A percentile compares a stretch with the other conserved stretches of the same genome.
Conservation (phyloP, 1,139 yeast species). For the Geotrichum europaeum region DNA sequence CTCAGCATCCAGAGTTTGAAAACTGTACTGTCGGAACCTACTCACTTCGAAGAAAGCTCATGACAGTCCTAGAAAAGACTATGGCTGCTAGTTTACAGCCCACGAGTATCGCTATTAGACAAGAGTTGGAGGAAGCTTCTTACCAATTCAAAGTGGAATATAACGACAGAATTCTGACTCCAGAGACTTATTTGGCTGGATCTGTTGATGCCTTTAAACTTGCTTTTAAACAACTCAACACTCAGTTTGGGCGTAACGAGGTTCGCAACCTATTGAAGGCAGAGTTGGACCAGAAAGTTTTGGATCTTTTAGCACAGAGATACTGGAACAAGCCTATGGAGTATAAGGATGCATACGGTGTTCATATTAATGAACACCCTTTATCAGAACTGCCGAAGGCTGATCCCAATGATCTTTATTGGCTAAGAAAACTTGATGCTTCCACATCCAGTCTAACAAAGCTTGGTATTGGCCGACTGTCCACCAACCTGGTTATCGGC, state of each 20-base stretch:
- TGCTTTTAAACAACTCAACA: conserved; percentile 81
- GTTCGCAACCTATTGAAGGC: conserved; percentile 70
- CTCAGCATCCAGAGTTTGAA: conserved; percentile 56
- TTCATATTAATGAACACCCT: conserved; percentile 41
- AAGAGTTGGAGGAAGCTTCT: conserved; percentile 87
- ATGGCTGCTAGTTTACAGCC: conserved; percentile 90
- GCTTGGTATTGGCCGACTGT: conserved; percentile 84
- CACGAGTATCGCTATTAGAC: conserved; percentile 77
- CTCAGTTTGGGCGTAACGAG: conserved; percentile 76
- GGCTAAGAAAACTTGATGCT: conserved; percentile 84
- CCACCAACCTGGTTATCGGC: conserved; percentile 77
- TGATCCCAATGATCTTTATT: conserved; percentile 65
- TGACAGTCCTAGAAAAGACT: conserved; percentile 79
- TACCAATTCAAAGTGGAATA: conserved; percentile 94
- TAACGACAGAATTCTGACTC: conserved; percentile 88
- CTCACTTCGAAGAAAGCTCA: conserved; percentile 68
- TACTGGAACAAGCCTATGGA: conserved; percentile 75
- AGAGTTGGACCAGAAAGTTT: conserved; percentile 80
- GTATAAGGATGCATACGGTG: conserved; percentile 9
- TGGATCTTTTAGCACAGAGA: conserved; percentile 79
- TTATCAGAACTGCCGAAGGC: conserved; percentile 48
- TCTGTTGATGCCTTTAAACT: conserved; percentile 82
- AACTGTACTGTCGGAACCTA: conserved; percentile 76
- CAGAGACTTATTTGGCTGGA: conserved; percentile 88
- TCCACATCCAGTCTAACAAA: conserved; percentile 82